Conservation (phyloP, 495 filamentous ascomycete species). For the Aspergillus conjunctus region DNA sequence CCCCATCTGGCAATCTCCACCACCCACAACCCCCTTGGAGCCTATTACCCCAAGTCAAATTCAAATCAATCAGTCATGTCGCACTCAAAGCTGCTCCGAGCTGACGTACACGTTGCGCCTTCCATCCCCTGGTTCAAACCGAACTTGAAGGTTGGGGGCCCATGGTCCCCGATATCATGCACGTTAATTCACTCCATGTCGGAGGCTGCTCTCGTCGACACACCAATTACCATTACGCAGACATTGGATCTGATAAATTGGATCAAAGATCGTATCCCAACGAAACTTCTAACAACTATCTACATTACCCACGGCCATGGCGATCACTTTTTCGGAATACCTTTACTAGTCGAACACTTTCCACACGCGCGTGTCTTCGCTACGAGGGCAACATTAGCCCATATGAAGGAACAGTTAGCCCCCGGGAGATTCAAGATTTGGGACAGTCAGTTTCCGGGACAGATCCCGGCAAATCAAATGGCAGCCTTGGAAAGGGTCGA, state of each 20-base stretch:
- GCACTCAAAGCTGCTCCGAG: too few species aligned
- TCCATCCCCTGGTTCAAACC: constrained; percentile 10
- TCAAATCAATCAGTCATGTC: too few species aligned
- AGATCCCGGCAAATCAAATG: background rate
- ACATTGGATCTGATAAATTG: constrained; percentile 20
- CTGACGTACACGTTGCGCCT: constrained; percentile 6
- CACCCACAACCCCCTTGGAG: too few species aligned
- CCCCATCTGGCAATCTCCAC: too few species aligned
- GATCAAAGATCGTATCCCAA: constrained; percentile 19
- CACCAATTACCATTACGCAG: constrained; percentile 24
- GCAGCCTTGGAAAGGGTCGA: background rate
- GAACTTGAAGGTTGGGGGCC: constrained; percentile 7
- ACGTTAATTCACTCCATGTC: constrained; percentile 23
- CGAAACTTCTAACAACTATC: constrained; percentile 38
- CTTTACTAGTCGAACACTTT: constrained; percentile 32
- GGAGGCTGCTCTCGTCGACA: constrained; percentile 29
- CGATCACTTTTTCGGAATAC: constrained; percentile 47
- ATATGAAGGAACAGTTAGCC: constrained; percentile 35
- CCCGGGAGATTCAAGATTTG: constrained; percentile 16
- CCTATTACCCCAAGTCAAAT: too few species aligned
- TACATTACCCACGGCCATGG: constrained; percentile 53
- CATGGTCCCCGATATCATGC: constrained; percentile 25
- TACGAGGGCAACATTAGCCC: constrained; percentile 30
- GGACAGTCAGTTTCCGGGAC: constrained; percentile 28
- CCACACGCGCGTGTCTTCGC: constrained; percentile 31